Conservation (phyloP, 192 early-diverging fungal species). For the Coemansia sp. region DNA sequence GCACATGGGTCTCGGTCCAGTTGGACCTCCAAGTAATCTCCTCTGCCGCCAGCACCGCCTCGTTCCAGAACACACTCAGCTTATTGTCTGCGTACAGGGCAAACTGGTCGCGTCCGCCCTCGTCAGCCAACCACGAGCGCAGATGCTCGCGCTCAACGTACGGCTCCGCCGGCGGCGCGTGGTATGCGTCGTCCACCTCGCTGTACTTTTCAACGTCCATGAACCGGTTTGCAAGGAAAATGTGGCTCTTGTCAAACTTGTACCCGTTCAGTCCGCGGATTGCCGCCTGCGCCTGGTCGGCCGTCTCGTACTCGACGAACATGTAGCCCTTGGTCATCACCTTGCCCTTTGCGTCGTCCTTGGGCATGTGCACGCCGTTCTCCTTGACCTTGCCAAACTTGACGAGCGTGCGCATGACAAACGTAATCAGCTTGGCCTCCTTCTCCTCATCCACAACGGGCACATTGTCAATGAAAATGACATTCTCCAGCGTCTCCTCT, state of each 20-base stretch:
- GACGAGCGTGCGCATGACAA: conserved; percentile 62
- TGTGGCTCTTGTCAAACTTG: conserved; percentile 79
- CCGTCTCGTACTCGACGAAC: conserved; percentile 90
- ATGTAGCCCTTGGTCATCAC: conserved; percentile 82
- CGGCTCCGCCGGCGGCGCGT: conserved; percentile 61
- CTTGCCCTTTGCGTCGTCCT: conserved; percentile 65
- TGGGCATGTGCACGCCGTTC: conserved; percentile 85
- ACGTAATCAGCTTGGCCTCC: conserved; percentile 74
- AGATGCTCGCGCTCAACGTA: conserved; percentile 76
- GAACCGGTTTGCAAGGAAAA: conserved; percentile 81
- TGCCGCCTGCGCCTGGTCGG: conserved; percentile 75
- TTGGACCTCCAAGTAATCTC: conserved; percentile 56
- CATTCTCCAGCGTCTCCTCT: conserved; percentile 72
- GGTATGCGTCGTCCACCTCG: conserved; percentile 68
- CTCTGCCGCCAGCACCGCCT: conserved; percentile 79
- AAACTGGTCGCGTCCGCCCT: conserved; percentile 85
- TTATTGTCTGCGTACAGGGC: conserved; percentile 82
- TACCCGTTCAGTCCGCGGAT: conserved; percentile 73
- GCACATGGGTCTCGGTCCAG: conserved; percentile 93
- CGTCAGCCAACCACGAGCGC: conserved; percentile 84
- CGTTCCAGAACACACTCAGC: conserved; percentile 86
- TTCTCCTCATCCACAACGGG: conserved; percentile 85
- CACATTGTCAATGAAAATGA: conserved; percentile 90
- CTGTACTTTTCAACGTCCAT: conserved; percentile 88
- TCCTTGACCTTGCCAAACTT: conserved; percentile 75